A percentile compares a stretch with the other conserved stretches of the same genome.
Evolutionary conservation across 2,329 filamentous ascomycete species (phyloP).

Genomic region (Orbilia blumenaviensis): DNA sequence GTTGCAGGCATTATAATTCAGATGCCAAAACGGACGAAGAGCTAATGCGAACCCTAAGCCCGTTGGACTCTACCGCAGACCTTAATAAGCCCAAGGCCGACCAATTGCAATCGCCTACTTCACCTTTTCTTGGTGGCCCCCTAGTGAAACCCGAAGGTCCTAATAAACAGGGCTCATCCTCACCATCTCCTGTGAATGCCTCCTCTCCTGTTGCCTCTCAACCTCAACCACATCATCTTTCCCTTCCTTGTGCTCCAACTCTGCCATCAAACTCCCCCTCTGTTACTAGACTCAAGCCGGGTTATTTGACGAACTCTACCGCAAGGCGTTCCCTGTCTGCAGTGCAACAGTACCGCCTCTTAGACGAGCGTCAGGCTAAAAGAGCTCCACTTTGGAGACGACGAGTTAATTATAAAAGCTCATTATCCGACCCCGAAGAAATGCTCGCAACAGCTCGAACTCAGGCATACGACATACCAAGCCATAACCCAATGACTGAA

Average conservation of each 20-base stretch:
- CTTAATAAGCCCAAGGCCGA: constrained; percentile 35
- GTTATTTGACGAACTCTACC: constrained; percentile 31
- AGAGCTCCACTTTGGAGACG: constrained; percentile 53
- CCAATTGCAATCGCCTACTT: constrained; percentile 46
- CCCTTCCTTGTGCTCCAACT: constrained; percentile 4
- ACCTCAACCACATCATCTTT: constrained; percentile 7
- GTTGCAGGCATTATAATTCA: constrained; percentile 37
- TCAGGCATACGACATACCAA: constrained; percentile 43
- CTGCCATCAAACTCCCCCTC: not conserved
- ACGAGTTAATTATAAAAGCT: constrained; percentile 53
- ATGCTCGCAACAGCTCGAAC: constrained; percentile 52
- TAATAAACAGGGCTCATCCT: constrained; percentile 50
- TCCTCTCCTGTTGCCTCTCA: constrained; percentile 21
- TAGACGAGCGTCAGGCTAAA: constrained; percentile 54
- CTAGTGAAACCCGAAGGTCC: constrained; percentile 50
- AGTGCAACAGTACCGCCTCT: constrained; percentile 52
- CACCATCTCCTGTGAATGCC: constrained; percentile 35
- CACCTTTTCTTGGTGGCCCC: constrained; percentile 17
- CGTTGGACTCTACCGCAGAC: constrained; percentile 48
- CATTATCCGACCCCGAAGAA: constrained; percentile 52
- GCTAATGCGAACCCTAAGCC: constrained; percentile 44
- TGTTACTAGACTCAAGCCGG: constrained; percentile 18
- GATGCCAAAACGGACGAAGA: constrained; percentile 41
- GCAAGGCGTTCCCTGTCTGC: constrained; percentile 45
- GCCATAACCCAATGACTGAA: constrained; percentile 42